These are phyloP conservation scores for Sphagnum contortum DNA, from an alignment of 225 moss, liverwort and hornwort genomes.

Conservation along the genomic window DNA sequence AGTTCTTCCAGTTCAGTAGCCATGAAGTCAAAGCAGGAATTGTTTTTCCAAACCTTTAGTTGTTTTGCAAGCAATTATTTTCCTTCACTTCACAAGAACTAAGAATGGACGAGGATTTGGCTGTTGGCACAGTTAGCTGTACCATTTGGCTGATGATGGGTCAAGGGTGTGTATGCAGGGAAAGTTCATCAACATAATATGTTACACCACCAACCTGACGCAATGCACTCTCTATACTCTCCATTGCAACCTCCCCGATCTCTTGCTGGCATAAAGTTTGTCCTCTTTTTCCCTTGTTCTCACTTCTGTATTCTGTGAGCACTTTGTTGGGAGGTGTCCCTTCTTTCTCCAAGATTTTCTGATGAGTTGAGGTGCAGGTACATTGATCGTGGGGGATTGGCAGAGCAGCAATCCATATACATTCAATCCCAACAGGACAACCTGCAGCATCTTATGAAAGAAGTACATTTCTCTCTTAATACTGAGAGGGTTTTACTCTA, in stretches of 20 bases:
- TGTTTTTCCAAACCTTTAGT: too few species aligned
- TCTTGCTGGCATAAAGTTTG: slow-evolving; percentile 36
- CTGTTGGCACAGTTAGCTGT: not conserved
- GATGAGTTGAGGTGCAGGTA: slow-evolving; percentile 17
- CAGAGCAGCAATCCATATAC: slow-evolving; percentile 42
- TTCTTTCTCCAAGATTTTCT: slow-evolving; percentile 4
- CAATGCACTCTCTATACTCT: slow-evolving; percentile 52
- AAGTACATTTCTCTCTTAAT: slow-evolving; percentile 12
- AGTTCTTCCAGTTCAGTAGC: not conserved
- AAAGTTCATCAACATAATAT: slow-evolving; percentile 39
- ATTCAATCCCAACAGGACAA: slow-evolving; percentile 40
- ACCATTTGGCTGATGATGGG: not conserved
- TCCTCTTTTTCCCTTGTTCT: not conserved
- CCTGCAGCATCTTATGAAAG: slow-evolving; percentile 26
- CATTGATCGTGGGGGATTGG: slow-evolving; percentile 34
- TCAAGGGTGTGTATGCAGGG: slow-evolving; percentile 20
- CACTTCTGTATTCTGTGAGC: not conserved
- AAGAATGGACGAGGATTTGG: not conserved
- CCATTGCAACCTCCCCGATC: slow-evolving; percentile 42
- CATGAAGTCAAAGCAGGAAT: too few species aligned
- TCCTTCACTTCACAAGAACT: too few species aligned
- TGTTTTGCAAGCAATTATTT: too few species aligned
- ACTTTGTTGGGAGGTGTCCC: slow-evolving; percentile 7
- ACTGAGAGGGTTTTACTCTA: not conserved
- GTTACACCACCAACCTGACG: slow-evolving; percentile 39